These are phyloP conservation scores for Dictyostelium capitatum DNA, from an alignment of 78 protist genomes.

Conservation along the genomic window DNA sequence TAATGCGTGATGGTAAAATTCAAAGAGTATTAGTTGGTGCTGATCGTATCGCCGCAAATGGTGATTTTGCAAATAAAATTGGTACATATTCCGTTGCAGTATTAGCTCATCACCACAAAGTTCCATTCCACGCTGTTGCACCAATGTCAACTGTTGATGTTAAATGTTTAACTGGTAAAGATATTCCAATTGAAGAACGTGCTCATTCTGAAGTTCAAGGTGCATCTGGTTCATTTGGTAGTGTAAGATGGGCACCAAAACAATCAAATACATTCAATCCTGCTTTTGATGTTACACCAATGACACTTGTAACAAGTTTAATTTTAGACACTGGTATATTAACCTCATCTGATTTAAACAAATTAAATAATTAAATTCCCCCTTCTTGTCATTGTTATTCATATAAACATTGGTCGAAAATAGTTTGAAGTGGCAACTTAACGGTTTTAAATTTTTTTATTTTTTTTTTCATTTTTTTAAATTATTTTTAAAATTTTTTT, in stretches of 20 bases:
- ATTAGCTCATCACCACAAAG: slow-evolving; percentile 41
- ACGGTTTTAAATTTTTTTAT: no score
- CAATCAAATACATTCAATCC: slow-evolving; percentile 80
- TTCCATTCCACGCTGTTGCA: slow-evolving; percentile 87
- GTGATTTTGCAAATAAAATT: slow-evolving; percentile 90
- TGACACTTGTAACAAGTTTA: slow-evolving; percentile 37
- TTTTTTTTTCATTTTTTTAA: no score
- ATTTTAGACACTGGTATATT: slow-evolving; percentile 82
- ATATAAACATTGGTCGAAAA: no score
- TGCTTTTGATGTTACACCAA: slow-evolving; percentile 88
- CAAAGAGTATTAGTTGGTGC: slow-evolving; percentile 88
- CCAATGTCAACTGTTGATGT: slow-evolving; percentile 82
- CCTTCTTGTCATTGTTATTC: no score
- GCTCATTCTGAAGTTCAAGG: slow-evolving; percentile 74
- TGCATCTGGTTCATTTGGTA: slow-evolving; percentile 70
- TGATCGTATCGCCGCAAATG: slow-evolving; percentile 84
- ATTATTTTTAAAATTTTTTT: no score
- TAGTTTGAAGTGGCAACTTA: no score
- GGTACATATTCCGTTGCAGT: slow-evolving; percentile 87
- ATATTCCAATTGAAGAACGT: slow-evolving; percentile 86
- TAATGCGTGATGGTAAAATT: slow-evolving; percentile 85
- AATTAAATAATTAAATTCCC: neutral
- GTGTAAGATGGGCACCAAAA: slow-evolving; percentile 80
- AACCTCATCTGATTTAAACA: neutral
- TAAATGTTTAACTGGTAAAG: slow-evolving; percentile 50